Evolutionary conservation across 2,329 filamentous ascomycete species (phyloP).

Genomic region (Volutella citrinella): DNA sequence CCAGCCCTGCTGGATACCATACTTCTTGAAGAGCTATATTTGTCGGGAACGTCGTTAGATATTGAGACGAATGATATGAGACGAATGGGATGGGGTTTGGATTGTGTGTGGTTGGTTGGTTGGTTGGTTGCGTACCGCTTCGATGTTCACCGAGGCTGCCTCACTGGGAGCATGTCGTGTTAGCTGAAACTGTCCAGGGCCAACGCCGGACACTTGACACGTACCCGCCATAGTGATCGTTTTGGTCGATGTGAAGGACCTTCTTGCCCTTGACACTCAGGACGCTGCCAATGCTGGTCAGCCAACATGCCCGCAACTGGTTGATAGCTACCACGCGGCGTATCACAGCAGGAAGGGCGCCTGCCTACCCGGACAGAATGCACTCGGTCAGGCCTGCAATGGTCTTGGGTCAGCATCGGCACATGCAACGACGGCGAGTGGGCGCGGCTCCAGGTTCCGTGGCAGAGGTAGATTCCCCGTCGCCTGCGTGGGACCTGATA

Average conservation of each 20-base stretch:
- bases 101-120: conserved; percentile 14
- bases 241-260: conserved; percentile 97
- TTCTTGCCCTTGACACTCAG: conserved; percentile 98
- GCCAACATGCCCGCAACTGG: too few species aligned
- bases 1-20: conserved; percentile 95
- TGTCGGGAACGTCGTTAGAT: conserved; percentile 16
- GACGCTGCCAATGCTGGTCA: conserved; percentile 51
- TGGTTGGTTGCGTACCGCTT: conserved; percentile 61
- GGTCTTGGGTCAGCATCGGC: neutral
- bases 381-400: conserved; percentile 88
- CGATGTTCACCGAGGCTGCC: conserved; percentile 94
- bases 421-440: too few species aligned
- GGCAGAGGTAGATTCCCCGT: too few species aligned
- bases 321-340: too few species aligned
- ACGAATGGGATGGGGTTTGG: too few species aligned
- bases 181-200: conserved; percentile 11
- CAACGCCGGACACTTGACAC: conserved; percentile 31
- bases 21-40: conserved; percentile 87
- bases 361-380: conserved; percentile 86
- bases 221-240: conserved; percentile 97
- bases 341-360: neutral
- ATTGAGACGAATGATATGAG: too few species aligned
- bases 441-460: too few species aligned
- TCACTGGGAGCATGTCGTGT: conserved; percentile 52
- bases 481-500: too few species aligned